A percentile compares a stretch with the other conserved stretches of the same genome.
Conservation (phyloP, 495 filamentous ascomycete species). For the Aspergillus cavernicola region DNA sequence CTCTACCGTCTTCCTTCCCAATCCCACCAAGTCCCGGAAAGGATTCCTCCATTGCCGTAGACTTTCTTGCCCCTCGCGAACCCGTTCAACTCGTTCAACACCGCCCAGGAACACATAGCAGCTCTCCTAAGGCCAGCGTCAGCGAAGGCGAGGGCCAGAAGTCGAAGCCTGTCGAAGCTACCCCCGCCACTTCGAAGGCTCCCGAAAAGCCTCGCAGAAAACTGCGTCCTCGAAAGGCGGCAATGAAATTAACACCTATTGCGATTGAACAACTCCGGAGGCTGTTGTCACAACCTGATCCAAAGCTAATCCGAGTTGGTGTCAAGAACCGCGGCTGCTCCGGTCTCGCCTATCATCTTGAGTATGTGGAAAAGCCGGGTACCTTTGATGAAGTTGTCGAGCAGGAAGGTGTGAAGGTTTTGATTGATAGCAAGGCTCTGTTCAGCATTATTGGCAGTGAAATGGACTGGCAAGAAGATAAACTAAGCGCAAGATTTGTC, state of each 20-base stretch:
- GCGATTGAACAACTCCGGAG: constrained; percentile 73
- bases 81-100: constrained; percentile 19
- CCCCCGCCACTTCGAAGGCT: constrained; percentile 35
- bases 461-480: constrained; percentile 99
- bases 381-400: constrained; percentile 89
- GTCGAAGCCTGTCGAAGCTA: constrained; percentile 35
- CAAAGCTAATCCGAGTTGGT: constrained; percentile 89
- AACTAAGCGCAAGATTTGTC: constrained; percentile 81
- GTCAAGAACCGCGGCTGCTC: constrained; percentile 96
- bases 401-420: constrained; percentile 91
- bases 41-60: constrained; percentile 66
- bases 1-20: constrained; percentile 58
- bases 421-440: constrained; percentile 94
- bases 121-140: constrained; percentile 31
- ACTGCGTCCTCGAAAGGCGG: constrained; percentile 82
- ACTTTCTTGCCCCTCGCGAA: constrained; percentile 28
- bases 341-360: constrained; percentile 89
- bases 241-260: constrained; percentile 75
- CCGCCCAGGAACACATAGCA: constrained; percentile 17
- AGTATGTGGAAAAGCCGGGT: constrained; percentile 88
- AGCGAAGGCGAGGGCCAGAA: constrained; percentile 66
- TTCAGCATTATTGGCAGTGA: constrained; percentile 98
- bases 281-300: constrained; percentile 74
- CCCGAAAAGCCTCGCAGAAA: constrained; percentile 53
- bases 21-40: constrained; percentile 65